Conservation (phyloP, 768 basidiomycete species). For the Omphalotus guepiniiformis region DNA sequence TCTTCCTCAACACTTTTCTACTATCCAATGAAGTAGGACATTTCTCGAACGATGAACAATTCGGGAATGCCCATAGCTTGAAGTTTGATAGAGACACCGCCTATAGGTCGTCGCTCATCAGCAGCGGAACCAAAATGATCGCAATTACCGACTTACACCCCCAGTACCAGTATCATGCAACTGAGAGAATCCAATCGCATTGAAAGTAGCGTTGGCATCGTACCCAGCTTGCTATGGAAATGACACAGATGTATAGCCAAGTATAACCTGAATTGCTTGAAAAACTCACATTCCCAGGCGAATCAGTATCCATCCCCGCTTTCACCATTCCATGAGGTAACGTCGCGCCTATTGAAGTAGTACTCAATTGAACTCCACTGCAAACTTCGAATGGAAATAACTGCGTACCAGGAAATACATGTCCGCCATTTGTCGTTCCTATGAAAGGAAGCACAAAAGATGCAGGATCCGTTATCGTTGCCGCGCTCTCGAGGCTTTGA, state of each 20-base stretch:
- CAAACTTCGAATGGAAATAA: no score
- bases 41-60: slow-evolving; percentile 46
- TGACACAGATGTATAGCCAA: neutral
- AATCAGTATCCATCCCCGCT: slow-evolving; percentile 64
- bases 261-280: neutral
- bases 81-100: slow-evolving; percentile 56
- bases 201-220: slow-evolving; percentile 36
- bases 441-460: slow-evolving; percentile 57
- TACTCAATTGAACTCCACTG: no score
- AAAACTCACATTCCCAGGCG: slow-evolving; percentile 48
- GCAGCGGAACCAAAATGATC: neutral
- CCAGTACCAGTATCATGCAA: slow-evolving; percentile 61
- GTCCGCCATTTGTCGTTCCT: slow-evolving; percentile 60
- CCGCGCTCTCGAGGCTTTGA: no score
- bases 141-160: slow-evolving; percentile 44
- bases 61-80: slow-evolving; percentile 52
- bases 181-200: slow-evolving; percentile 54
- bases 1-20: slow-evolving; percentile 43
- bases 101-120: slow-evolving; percentile 22
- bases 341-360: slow-evolving; percentile 45
- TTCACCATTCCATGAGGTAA: slow-evolving; percentile 71
- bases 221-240: slow-evolving; percentile 41
- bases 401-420: slow-evolving; percentile 60
- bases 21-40: slow-evolving; percentile 45
- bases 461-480: slow-evolving; percentile 35